phyloP scores from a whole-genome alignment of 306 rosid species.

The Delonix regia region DNA sequence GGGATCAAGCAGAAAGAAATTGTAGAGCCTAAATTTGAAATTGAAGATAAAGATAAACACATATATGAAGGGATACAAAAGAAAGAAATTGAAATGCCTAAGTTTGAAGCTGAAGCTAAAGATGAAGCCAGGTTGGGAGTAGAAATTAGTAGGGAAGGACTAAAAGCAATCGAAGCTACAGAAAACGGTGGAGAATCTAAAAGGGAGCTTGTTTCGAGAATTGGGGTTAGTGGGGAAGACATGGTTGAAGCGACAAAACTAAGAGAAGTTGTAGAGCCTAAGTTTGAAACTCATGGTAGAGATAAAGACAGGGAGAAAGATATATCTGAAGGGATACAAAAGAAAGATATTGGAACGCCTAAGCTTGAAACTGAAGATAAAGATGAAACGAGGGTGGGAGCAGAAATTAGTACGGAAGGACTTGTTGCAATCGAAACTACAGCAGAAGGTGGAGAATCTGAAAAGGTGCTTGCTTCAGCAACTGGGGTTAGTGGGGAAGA shows the following conservation, averaged over 20 bases:
- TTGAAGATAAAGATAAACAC: too few species aligned
- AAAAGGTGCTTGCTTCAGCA: neutral
- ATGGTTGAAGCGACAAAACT: neutral
- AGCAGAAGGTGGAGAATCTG: constrained; percentile 11
- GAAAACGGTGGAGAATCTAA: neutral
- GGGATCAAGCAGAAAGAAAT: neutral
- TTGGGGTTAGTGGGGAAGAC: neutral
- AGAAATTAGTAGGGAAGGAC: neutral
- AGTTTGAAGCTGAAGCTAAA: too few species aligned
- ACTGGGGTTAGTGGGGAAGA: neutral
- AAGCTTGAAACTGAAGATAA: neutral
- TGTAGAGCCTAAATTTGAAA: constrained; percentile 20
- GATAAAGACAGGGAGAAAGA: neutral
- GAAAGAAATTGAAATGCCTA: too few species aligned
- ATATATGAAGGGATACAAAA: neutral
- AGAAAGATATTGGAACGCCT: constrained; percentile 4
- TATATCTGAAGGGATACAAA: constrained; percentile 1
- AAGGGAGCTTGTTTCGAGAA: constrained; percentile 12
- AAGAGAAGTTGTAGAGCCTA: constrained; percentile 3
- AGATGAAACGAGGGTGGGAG: constrained; percentile 5
- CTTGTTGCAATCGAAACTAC: neutral
- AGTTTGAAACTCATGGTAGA: neutral
- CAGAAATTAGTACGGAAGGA: constrained; percentile 15
- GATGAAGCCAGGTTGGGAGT: too few species aligned
- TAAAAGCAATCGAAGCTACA: neutral